Base-by-base conservation (phyloP, 352 stramenopile species). In the Phytophthora ohioensis region DNA sequence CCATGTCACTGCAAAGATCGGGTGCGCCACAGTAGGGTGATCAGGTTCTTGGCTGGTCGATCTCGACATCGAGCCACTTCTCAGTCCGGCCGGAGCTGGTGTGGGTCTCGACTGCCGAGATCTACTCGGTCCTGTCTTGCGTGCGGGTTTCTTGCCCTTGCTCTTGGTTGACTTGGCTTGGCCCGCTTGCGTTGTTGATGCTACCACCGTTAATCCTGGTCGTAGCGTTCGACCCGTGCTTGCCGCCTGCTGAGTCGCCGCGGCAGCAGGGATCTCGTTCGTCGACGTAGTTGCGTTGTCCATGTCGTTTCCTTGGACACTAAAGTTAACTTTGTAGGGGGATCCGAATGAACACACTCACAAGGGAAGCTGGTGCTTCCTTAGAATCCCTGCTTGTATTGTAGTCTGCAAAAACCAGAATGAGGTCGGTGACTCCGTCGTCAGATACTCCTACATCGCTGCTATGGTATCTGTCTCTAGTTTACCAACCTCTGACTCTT, bases 91-190 rank as follows among this genome's bases (percentile, higher is more conserved):
- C 32, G 49, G 17, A 56, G 30, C 41, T 53, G 46, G 13, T 11
- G 42, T 15, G 8, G 46, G 8, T 53, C 10, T 12, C 7, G 3
- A 1, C 38, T 27, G 46, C 0, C 46, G 12, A 5, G 42, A 9
- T 21, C 3, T 42, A n/a, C 5, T n/a, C 3, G 27, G 9, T 39
- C 7, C 12, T 59, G 17, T 13, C 8, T 11, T 58, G 35, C 36
- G 48, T 9, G 58, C 48, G 9, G 48, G n/a, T 57, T 67, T 67
- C 48, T 67, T 67, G 58, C 47, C 11, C 13, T 27, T 67, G 58
- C 47, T n/a, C 13, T 27, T 31, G 1, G 15, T 67, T 13, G 17
- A 5, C 57, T 51, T 57, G 39, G 38, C 58, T 57, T 58, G 58
- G 31, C 58, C 58, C 13, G 58, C 48, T 46, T 46, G 5, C 58